Base-by-base conservation (phyloP, 176 grass and related monocot genomes). In the Coix lacrymajobi region DNA sequence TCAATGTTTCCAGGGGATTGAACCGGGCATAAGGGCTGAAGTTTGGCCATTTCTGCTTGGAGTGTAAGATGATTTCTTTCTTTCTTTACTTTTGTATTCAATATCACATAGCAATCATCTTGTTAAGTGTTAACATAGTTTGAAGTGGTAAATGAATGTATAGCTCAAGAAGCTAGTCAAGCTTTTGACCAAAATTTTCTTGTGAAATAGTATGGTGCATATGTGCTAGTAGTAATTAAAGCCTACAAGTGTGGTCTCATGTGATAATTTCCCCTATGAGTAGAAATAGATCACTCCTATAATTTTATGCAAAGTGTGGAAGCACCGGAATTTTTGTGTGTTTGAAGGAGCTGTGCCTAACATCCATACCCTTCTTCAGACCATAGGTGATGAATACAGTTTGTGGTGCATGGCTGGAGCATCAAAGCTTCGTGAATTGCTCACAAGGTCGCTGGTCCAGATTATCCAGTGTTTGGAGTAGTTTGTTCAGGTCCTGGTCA, bases 41-140 rank as follows among this genome's bases (percentile, higher is more conserved):
- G 96, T 98, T 89, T 98, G 96, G 92, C 92, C 96, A 17, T 98
- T 95, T 85, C 88, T 98, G 40, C 96, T 98, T 78, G 92, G 92
- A 83, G 92, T 98, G 96, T 98, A 90, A 95, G 90, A 66, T 88
- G 63, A 15, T 45, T 39, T 6, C 24, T 76, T 16, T 83, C 67
- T 56, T 62, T 29, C 34, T 71, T 79, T 77, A 74, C n/a, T n/a
- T n/a, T n/a, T 76, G 58, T 49, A 38, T 85, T 81, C 67, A 68
- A 11, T 90, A 72, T 28, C 17, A 57, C 33, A 26, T 22, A 29
- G 31, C 30, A 37, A 9, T 72, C 36, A 58, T 88, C 14, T 78
- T 41, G 43, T 72, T 88, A 19, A 6, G 4, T 25, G 54, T 20
- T 51, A 51, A 77, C 73, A 70, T 28, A 22, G 7, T 84, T 73